Conservation (phyloP, 73 alveolate genomes). For the Uronychia setigera region DNA sequence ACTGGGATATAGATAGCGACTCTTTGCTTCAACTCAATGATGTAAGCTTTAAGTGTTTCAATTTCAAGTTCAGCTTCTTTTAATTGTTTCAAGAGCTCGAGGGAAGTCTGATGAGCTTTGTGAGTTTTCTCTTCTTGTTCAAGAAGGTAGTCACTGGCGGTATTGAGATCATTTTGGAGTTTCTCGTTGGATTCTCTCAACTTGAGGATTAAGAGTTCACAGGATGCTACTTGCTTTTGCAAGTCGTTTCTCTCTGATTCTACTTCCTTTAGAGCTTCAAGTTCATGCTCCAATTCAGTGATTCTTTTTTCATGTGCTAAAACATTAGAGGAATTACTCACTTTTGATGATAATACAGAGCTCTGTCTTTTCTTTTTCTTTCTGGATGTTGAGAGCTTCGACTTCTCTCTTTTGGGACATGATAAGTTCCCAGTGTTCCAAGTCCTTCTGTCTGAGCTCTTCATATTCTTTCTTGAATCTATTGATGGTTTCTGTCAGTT, state of each 20-base stretch:
- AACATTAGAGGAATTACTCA: conserved; percentile 15
- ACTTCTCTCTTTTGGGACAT: conserved; percentile 10
- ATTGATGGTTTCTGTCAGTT: conserved; percentile 29
- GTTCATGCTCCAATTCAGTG: conserved; percentile 26
- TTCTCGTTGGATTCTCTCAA: conserved; percentile 41
- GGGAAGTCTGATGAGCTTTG: conserved; percentile 56
- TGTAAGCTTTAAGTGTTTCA: conserved; percentile 58
- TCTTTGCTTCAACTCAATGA: conserved; percentile 60
- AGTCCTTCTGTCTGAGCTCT: conserved; percentile 34
- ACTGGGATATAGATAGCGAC: conserved; percentile 72
- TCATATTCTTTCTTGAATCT: conserved; percentile 9
- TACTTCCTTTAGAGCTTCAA: conserved; percentile 39
- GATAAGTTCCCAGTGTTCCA: conserved; percentile 25
- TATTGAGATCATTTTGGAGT: conserved; percentile 44
- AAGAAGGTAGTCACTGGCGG: conserved; percentile 53
- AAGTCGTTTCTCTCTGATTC: conserved; percentile 13
- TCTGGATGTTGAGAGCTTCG: conserved; percentile 13
- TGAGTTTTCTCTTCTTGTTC: conserved; percentile 59
- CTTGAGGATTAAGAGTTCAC: conserved; percentile 13
- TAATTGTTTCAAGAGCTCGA: conserved; percentile 47
- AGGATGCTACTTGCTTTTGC: conserved; percentile 7
- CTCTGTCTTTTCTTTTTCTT: conserved; percentile 36
- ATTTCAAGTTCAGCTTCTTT: conserved; percentile 68
- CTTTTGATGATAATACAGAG: conserved; percentile 24
- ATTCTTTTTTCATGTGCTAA: conserved; percentile 28